Base-by-base conservation (phyloP, 2,329 filamentous ascomycete genomes). In the Talaromyces pinophilus region DNA sequence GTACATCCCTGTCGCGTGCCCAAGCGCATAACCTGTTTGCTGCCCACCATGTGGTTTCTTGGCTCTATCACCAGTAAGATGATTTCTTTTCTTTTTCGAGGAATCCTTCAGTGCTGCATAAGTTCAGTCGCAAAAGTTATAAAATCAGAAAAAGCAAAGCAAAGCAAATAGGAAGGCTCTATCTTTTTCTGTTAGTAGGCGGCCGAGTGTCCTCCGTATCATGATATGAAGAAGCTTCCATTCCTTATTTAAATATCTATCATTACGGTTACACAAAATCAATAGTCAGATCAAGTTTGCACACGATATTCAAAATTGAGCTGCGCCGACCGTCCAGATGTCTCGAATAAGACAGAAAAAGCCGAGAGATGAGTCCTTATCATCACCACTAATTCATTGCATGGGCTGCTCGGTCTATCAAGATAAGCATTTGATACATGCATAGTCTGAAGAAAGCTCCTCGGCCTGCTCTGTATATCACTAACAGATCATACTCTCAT, bases 1-100 rank as follows among this genome's bases (percentile, higher is more conserved):
- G 19, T 19, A 19, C 19, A 57, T 57, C 50, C 50, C 54, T 57
- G 54, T 40, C 54, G 54, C 33, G 33, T 57, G 54, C 30, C 54
- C 33, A 40, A 57, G 54, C 54, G 17, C 33, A 57, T 11, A 22
- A 57, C 54, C n/a, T 19, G 52, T 57, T 57, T 57, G n/a, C 33
- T 30, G 48, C 48, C 50, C 50, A 54, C 28, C 52, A 38, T 38
- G 52, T 28, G 30, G 1, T 57, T 33, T 30, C 19, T 57, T 38
- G 19, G 54, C 30, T 40, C 33, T 13, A 15, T 17, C 33, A 22
- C 5, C 33, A 15, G 11, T 11, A 8, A 3, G 10, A 11, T 2
- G 25, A 17, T 54, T 54, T 33, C 15, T 30, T 35, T 35, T 57
- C 11, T 40, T 57, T 30, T 15, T 55, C n/a, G 15, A 17, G 5